Conservation (phyloP, 495 filamentous ascomycete species). For the Aspergillus bertholletiae region DNA sequence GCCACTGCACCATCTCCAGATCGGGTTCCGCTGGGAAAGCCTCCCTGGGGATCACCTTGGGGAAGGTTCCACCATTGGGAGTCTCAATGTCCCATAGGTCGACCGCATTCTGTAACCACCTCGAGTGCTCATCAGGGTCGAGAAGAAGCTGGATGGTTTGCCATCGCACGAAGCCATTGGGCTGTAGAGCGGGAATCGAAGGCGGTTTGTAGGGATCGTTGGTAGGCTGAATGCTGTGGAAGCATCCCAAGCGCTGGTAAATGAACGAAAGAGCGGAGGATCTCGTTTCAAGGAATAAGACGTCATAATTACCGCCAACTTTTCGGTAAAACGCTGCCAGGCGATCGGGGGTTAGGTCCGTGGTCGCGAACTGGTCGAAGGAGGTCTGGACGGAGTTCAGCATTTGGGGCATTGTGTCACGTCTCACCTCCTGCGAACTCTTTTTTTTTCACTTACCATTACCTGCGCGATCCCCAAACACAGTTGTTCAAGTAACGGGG, state of each 20-base stretch:
- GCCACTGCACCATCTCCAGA: constrained; percentile 76
- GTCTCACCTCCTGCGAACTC: neutral
- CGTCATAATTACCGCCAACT: constrained; percentile 87
- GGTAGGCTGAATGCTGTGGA: constrained; percentile 70
- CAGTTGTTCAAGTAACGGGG: constrained; percentile 70
- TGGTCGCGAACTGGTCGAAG: constrained; percentile 61
- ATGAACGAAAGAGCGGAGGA: constrained; percentile 77
- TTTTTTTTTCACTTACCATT: constrained; percentile 62
- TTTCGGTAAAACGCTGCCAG: constrained; percentile 83
- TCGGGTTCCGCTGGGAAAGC: constrained; percentile 76
- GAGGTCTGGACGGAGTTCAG: constrained; percentile 34
- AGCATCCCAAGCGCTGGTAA: constrained; percentile 87
- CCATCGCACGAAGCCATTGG: constrained; percentile 85
- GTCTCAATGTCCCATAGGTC: constrained; percentile 69
- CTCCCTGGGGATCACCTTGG: constrained; percentile 67
- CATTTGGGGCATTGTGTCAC: neutral
- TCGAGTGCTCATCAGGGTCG: constrained; percentile 82
- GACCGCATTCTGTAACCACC: constrained; percentile 78
- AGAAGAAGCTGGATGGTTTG: constrained; percentile 89
- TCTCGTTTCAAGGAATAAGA: constrained; percentile 78
- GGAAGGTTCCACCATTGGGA: constrained; percentile 73
- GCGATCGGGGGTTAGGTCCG: constrained; percentile 73
- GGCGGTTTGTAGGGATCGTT: constrained; percentile 70
- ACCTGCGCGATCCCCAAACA: constrained; percentile 73
- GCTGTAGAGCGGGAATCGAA: constrained; percentile 75